These are phyloP conservation scores for Pinus tabuliformis DNA, from an alignment of 75 land plant genomes.

Conservation along the genomic window DNA sequence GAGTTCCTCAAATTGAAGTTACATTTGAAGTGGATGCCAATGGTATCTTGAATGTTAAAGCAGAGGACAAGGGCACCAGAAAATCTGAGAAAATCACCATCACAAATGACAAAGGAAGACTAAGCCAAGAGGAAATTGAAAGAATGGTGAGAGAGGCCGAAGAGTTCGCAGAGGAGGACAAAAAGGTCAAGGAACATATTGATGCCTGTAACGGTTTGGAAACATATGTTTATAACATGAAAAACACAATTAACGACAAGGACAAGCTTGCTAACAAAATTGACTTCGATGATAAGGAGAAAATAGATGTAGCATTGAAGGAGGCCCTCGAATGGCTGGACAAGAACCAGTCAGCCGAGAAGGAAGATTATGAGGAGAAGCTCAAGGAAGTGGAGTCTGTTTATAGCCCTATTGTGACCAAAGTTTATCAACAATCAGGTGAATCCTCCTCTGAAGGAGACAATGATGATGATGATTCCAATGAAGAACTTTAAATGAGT, in stretches of 20 bases:
- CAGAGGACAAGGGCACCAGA: constrained; percentile 69
- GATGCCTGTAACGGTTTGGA: constrained; percentile 77
- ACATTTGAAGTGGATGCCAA: constrained; percentile 74
- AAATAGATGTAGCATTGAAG: constrained; percentile 56
- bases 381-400: constrained; percentile 74
- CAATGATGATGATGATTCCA: constrained; percentile 31
- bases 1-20: constrained; percentile 66
- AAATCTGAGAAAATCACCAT: constrained; percentile 76
- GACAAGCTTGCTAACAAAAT: constrained; percentile 72
- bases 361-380: constrained; percentile 75
- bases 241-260: constrained; percentile 63
- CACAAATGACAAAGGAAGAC: constrained; percentile 69
- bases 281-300: constrained; percentile 66
- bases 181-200: constrained; percentile 72
- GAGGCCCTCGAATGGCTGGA: constrained; percentile 78
- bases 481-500: constrained; percentile 31
- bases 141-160: constrained; percentile 68
- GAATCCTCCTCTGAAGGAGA: constrained; percentile 22
- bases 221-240: constrained; percentile 80
- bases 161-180: constrained; percentile 73
- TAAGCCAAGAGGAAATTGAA: constrained; percentile 71
- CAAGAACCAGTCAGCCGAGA: constrained; percentile 72
- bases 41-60: constrained; percentile 66
- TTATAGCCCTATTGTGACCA: constrained; percentile 62
- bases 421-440: constrained; percentile 55